Base-by-base conservation (phyloP, 2,329 filamentous ascomycete genomes). In the Claviceps sorghi region DNA sequence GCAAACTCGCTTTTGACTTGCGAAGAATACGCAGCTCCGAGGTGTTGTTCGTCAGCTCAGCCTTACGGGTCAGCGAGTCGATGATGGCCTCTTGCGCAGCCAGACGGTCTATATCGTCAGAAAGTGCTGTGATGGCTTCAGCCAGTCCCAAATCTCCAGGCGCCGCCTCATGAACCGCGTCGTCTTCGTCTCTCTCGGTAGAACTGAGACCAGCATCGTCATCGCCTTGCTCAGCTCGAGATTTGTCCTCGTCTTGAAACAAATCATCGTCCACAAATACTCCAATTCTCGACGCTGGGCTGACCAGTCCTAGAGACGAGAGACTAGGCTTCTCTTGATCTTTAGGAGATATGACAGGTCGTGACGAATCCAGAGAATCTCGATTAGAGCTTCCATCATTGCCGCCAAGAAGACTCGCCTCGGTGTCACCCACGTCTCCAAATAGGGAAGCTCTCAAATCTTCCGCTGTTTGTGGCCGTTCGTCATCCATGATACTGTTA, bases 1-100 rank as follows among this genome's bases (percentile, higher is more conserved):
- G 86, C 53, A 98, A 72, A 66, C 93, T 98, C 34, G 89, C 84
- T 66, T 93, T 95, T 1, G 89, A 96, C 66, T 98, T 98, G 52
- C 85, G 82, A 49, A 98, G 68, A 56, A 98, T 97, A 36, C 93
- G 80, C 50, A 98, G 67, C 66, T 98, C 93, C 1, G 91, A 88
- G 15, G 85, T 89, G 63, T 98, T 98, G 65, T 98, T 98, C 1
- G 93, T 98, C 50, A 98, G 72, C 65, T 98, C 93, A 0, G 94
- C 93, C 68, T 98, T 98, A 53, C 86, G 82, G 2, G 88, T 93
- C 53, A 98, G 71, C 1, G 91, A 94, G 60, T 96, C 88, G 19
- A 98, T 82, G 19, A 98, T 87, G 1, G 86, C 84, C 59, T 96
- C 88, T 67, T 98, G 93, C 3, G 89, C 82, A 10, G 79, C 77